These are phyloP conservation scores for Vaccinium macrocarpon DNA, from an alignment of 148 eudicot species.

Conservation along the genomic window DNA sequence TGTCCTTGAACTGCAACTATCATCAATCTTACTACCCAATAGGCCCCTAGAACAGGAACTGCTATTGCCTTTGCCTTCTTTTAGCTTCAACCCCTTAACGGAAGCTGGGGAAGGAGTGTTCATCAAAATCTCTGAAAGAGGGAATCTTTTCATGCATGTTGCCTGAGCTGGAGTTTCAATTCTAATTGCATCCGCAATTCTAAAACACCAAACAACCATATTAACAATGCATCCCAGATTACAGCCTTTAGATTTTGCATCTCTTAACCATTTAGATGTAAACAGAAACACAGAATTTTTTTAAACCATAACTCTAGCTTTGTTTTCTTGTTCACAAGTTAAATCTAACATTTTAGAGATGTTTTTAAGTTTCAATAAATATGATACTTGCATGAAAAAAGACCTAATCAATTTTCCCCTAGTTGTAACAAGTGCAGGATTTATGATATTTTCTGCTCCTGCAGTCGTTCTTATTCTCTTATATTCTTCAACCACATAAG, in stretches of 20 bases:
- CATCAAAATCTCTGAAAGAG: conserved; percentile 47
- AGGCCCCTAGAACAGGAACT: conserved; percentile 6
- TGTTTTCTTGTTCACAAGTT: neutral
- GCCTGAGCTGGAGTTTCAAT: conserved; percentile 10
- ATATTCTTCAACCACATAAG: neutral
- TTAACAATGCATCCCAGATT: neutral
- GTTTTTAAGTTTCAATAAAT: neutral
- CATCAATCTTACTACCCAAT: conserved; percentile 3
- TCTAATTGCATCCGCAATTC: conserved; percentile 19
- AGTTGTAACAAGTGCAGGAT: neutral
- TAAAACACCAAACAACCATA: conserved; percentile 9
- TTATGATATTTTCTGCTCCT: neutral
- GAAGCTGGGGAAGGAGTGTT: conserved; percentile 27
- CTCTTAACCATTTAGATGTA: neutral
- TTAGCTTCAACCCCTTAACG: conserved; percentile 13
- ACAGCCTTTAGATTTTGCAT: neutral
- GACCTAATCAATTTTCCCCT: neutral
- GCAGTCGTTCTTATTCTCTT: neutral
- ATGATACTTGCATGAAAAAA: neutral
- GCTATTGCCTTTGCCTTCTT: conserved; percentile 10
- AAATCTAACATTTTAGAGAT: neutral
- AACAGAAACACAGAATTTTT: neutral
- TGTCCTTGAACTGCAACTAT: neutral
- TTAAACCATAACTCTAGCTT: neutral
- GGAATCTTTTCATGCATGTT: conserved; percentile 36